Evolutionary conservation across 768 basidiomycete genomes (phyloP).

Genomic region (Mycena capillaripes): DNA sequence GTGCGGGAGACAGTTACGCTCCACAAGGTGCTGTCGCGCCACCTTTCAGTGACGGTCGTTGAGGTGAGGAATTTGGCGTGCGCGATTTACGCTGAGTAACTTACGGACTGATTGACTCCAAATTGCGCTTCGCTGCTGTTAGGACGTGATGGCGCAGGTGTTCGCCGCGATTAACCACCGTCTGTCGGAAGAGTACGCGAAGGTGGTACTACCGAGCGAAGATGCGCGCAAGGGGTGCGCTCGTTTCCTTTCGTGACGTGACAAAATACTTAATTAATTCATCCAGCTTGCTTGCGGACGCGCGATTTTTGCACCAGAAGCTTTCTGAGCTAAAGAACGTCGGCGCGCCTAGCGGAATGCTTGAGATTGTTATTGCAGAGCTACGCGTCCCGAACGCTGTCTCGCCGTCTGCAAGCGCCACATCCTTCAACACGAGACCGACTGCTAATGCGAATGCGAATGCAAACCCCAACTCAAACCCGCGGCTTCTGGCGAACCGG

Average conservation of each 20-base stretch:
- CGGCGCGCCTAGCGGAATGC: conserved; percentile 78
- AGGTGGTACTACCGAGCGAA: conserved; percentile 84
- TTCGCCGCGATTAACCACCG: conserved; percentile 94
- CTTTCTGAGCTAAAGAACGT: conserved; percentile 83
- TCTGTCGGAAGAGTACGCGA: conserved; percentile 87
- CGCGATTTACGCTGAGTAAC: conserved; percentile 22
- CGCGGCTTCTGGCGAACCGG: conserved; percentile 56
- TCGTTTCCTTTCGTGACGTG: conserved; percentile 15
- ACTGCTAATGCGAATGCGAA: conserved; percentile 29
- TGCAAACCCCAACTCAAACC: conserved; percentile 55
- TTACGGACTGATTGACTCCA: conserved; percentile 26
- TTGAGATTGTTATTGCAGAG: conserved; percentile 89
- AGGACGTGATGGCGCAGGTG: conserved; percentile 97
- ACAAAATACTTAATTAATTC: conserved; percentile 26
- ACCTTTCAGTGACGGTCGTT: conserved; percentile 82
- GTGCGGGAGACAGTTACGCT: conserved; percentile 96
- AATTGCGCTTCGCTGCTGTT: conserved; percentile 35
- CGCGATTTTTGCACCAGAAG: conserved; percentile 81
- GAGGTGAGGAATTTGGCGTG: conserved; percentile 71
- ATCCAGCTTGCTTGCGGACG: conserved; percentile 83
- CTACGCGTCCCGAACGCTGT: conserved; percentile 67
- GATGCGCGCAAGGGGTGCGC: conserved; percentile 89
- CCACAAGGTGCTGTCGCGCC: conserved; percentile 95
- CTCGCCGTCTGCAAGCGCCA: conserved; percentile 35
- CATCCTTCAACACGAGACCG: conserved; percentile 30